Conservation (phyloP, 306 rosid genomes). For the Chamaecrista fasciculata region DNA sequence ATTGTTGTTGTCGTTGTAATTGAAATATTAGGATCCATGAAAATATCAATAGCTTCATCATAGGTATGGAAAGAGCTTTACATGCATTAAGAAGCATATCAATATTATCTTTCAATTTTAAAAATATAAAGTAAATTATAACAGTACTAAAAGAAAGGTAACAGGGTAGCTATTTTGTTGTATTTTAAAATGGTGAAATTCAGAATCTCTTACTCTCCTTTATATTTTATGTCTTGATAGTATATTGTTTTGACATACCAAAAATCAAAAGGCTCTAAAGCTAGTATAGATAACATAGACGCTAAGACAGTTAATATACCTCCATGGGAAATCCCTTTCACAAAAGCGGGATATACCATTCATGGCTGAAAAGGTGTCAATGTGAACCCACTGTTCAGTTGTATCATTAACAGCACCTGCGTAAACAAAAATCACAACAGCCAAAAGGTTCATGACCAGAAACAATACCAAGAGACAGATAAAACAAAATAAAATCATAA, state of each 20-base stretch:
- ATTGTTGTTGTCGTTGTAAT: no score
- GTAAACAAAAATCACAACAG: constrained; percentile 18
- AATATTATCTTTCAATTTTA: no score
- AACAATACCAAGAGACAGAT: background rate
- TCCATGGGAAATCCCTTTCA: constrained; percentile 76
- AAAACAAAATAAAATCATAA: background rate
- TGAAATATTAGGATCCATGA: constrained; percentile 13
- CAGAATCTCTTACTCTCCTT: no score
- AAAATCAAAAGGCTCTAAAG: no score
- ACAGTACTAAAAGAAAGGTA: no score
- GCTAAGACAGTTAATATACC: constrained; percentile 46
- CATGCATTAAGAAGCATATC: no score
- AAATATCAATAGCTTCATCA: constrained; percentile 2
- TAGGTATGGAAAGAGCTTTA: no score
- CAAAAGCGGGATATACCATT: constrained; percentile 93
- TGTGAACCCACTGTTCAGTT: constrained; percentile 69
- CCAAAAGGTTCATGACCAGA: background rate
- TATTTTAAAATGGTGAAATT: no score
- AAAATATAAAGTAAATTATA: no score
- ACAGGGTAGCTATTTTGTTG: no score
- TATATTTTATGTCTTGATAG: no score
- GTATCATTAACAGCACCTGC: constrained; percentile 54
- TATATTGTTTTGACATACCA: no score
- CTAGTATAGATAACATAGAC: background rate
- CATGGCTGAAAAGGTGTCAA: constrained; percentile 97